phyloP scores from a whole-genome alignment of 352 stramenopile genomes.

The Phytophthora ohioensis region DNA sequence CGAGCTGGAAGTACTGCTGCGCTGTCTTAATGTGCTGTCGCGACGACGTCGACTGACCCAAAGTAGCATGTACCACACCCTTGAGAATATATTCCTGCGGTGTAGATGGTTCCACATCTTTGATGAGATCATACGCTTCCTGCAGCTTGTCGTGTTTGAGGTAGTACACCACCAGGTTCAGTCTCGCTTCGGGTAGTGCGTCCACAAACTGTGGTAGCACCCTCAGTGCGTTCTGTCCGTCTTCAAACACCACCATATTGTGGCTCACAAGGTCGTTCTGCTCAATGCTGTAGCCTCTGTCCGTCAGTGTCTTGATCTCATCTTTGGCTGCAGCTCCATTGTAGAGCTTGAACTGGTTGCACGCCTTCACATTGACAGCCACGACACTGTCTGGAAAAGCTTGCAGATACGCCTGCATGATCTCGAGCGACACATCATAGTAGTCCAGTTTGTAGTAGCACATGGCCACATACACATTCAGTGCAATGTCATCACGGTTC shows the following conservation, averaged over 20 bases:
- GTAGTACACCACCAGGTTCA: slow-evolving; percentile 97
- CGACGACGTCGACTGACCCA: slow-evolving; percentile 90
- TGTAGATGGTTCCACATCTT: slow-evolving; percentile 94
- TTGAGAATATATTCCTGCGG: slow-evolving; percentile 94
- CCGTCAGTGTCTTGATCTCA: slow-evolving; percentile 93
- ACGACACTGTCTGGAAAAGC: slow-evolving; percentile 91
- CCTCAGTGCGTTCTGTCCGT: slow-evolving; percentile 93
- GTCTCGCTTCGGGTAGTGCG: slow-evolving; percentile 92
- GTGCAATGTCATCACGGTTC: slow-evolving; percentile 95
- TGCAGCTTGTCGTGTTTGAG: slow-evolving; percentile 93
- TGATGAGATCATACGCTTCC: slow-evolving; percentile 95
- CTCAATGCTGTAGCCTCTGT: slow-evolving; percentile 91
- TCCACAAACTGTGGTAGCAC: slow-evolving; percentile 94
- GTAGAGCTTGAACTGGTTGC: slow-evolving; percentile 97
- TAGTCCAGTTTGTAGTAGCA: slow-evolving; percentile 99
- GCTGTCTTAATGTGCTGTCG: slow-evolving; percentile 94
- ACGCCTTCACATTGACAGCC: slow-evolving; percentile 97
- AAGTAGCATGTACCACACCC: slow-evolving; percentile 92
- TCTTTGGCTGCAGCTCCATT: slow-evolving; percentile 96
- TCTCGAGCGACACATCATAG: slow-evolving; percentile 97
- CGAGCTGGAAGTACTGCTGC: slow-evolving; percentile 95
- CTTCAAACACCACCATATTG: slow-evolving; percentile 97
- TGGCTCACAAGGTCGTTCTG: slow-evolving; percentile 96
- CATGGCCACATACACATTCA: slow-evolving; percentile 99
- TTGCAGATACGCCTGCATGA: slow-evolving; percentile 96